Base-by-base conservation (phyloP, 1,139 yeast species). In the Casaregolazyma suthepensis region DNA sequence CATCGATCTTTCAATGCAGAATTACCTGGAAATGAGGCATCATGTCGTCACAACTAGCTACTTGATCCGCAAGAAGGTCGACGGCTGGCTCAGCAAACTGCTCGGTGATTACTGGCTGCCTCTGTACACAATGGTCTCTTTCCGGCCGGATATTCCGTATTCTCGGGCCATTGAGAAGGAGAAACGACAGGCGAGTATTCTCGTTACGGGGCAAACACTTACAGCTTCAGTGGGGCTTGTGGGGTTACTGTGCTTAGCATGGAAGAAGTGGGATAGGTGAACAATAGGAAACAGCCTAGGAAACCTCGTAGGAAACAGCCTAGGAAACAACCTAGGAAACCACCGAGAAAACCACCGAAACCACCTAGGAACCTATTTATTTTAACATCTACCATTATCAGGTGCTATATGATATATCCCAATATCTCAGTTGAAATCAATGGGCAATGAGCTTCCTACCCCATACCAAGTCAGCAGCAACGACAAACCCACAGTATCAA, bases 71-170 rank as follows among this genome's bases (percentile, higher is more conserved):
- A 89, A 89, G 66, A 74, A 76, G 51, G 68, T 89, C 5, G 97
- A 91, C 65, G 79, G 79, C 53, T 59, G 80, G 3, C 72, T 91
- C 51, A 86, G 90, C 4, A 77, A 75, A 52, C 61, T 75, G 15
- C 66, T 82, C 17, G 79, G 78, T 43, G 81, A 83, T 57, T 71
- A 69, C 45, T 89, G 96, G 96, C 72, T 88, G 43, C 96, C 97
- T 1, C 72, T 91, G 64, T 91, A 91, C 68, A 83, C 96, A 9
- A 90, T 91, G 97, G 87, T 91, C 2, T 85, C 96, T 0, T 91
- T 91, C 71, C 75, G 96, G 59, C 83, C 85, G 12, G 96, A 90
- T 63, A 85, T 90, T 40, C 74, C 85, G 3, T 91, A 91, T 65
- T 78, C 90, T 1, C 75, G 75, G 53, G 96, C 96, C 0, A 76